Conservation (phyloP, 305 asterid species). For the Ruellia speciosa region DNA sequence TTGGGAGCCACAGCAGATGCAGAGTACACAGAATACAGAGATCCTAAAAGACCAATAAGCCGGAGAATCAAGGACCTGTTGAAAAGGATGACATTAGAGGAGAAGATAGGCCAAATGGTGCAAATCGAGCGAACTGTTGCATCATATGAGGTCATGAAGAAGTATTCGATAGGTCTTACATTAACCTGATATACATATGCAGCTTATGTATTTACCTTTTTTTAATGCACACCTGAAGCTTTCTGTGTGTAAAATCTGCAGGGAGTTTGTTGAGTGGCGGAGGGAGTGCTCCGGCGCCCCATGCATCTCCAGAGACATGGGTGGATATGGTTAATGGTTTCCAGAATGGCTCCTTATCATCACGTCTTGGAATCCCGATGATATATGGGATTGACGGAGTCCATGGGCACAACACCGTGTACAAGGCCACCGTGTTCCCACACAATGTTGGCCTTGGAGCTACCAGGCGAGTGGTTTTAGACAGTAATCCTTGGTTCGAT, state of each 20-base stretch:
- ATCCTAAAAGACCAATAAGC: conserved; percentile 25
- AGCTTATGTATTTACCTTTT: not conserved
- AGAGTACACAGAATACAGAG: conserved; percentile 33
- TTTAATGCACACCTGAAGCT: not conserved
- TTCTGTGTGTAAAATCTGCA: conserved; percentile 12
- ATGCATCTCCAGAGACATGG: conserved; percentile 38
- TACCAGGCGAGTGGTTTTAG: conserved; percentile 29
- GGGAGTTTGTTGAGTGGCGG: conserved; percentile 52
- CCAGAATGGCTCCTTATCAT: conserved; percentile 34
- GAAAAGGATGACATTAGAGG: conserved; percentile 33
- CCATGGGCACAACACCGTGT: conserved; percentile 44
- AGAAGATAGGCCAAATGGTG: conserved; percentile 43
- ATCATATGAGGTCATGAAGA: conserved; percentile 23
- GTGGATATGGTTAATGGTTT: conserved; percentile 41
- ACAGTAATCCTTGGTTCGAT: not conserved
- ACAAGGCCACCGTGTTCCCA: conserved; percentile 46
- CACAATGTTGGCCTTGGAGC: conserved; percentile 52
- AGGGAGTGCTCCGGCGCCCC: conserved; percentile 36
- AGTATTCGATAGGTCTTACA: conserved; percentile 26
- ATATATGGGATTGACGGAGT: conserved; percentile 50
- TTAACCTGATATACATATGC: conserved; percentile 11
- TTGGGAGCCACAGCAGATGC: conserved; percentile 25
- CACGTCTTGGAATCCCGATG: conserved; percentile 52
- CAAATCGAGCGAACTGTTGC: conserved; percentile 30
- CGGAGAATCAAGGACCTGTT: conserved; percentile 30